A percentile compares a stretch with the other conserved stretches of the same genome.
phyloP scores from a whole-genome alignment of 2,329 filamentous ascomycete genomes.

The Rhytidhysteron rufulum region DNA sequence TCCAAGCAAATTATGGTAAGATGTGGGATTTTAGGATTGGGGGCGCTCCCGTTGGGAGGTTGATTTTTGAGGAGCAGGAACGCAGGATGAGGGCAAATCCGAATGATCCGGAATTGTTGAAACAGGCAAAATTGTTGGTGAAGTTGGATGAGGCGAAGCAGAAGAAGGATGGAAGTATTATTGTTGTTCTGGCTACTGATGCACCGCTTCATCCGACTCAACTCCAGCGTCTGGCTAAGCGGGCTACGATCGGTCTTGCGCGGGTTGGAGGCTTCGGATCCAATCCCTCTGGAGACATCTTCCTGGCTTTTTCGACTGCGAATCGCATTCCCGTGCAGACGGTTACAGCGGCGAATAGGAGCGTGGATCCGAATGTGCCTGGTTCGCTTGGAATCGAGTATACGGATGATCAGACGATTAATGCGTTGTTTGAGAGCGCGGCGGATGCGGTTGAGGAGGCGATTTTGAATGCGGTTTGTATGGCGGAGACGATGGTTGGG shows the following conservation, averaged over 20 bases:
- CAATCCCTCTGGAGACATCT: slow-evolving; percentile 64
- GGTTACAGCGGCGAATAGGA: slow-evolving; percentile 16
- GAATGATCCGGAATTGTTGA: slow-evolving; percentile 19
- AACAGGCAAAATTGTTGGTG: slow-evolving; percentile 24
- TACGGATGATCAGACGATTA: slow-evolving; percentile 58
- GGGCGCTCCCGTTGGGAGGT: slow-evolving; percentile 59
- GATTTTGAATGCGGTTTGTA: slow-evolving; percentile 62
- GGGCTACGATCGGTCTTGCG: slow-evolving; percentile 59
- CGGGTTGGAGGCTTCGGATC: slow-evolving; percentile 59
- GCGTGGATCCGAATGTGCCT: slow-evolving; percentile 31
- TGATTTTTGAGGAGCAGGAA: slow-evolving; percentile 48
- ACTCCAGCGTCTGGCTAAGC: slow-evolving; percentile 56
- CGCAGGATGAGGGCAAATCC: slow-evolving; percentile 31
- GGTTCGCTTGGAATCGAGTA: slow-evolving; percentile 46
- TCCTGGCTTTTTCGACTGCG: slow-evolving; percentile 63
- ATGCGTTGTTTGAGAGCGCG: slow-evolving; percentile 58
- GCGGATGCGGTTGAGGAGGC: slow-evolving; percentile 63
- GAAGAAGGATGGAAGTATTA: slow-evolving; percentile 59
- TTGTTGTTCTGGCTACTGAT: slow-evolving; percentile 60
- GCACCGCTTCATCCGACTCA: slow-evolving; percentile 57
- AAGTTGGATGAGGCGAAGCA: slow-evolving; percentile 38
- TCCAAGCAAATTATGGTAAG: slow-evolving; percentile 64
- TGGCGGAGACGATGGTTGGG: slow-evolving; percentile 58
- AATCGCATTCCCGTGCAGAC: slow-evolving; percentile 48
- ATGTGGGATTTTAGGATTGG: slow-evolving; percentile 55